Evolutionary conservation across 75 land plant species (phyloP), one percentile per base, ranked within the genome.

Genomic region (Cunninghamia lanceolata): DNA sequence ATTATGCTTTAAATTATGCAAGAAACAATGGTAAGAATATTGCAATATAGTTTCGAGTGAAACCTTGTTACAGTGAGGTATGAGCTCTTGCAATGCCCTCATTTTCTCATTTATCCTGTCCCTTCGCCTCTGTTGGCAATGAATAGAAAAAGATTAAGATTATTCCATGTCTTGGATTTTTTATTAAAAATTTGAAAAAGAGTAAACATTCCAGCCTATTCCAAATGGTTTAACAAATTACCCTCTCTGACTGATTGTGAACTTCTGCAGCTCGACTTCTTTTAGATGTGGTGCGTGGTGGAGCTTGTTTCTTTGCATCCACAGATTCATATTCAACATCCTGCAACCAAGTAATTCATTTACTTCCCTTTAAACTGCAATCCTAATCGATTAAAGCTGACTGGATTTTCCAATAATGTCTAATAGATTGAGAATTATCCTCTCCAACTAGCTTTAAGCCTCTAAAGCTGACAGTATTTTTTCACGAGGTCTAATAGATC

Each of bases 261-360:
- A 96, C 98, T 93, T 96, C 98, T 21, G 96, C 98, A 79, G 96
- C 98, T 77, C 98, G 89, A 86, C 94, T 95, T 94, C 95, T 91
- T 89, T 96, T 96, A 42, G 94, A 84, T 25, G 89, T 87, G 38
- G 90, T 89, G 59, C 89, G 94, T n/a, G 82, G 82, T 40, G 83
- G 17, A 47, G 73, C 30, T 15, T 87, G 87, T 81, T 92, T 94
- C 89, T 91, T 94, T 74, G 85, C 81, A 30, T 94, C 94, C 21
- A 78, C 89, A 82, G 85, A 90, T 84, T 93, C 96, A 82, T 85
- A 91, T 73, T 90, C 95, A 84, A 88, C 94, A 46, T 95, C 97
- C 94, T 95, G 85, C 15, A 88, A 54, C 70, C n/a, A 78, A 50
- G 45, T 0, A 84, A 68, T 30, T 63, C 2, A 75, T 39, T 30